Evolutionary conservation across 345 rosid species (phyloP), one percentile per base, ranked within the genome.

Genomic region (Melastoma malabathricum): DNA sequence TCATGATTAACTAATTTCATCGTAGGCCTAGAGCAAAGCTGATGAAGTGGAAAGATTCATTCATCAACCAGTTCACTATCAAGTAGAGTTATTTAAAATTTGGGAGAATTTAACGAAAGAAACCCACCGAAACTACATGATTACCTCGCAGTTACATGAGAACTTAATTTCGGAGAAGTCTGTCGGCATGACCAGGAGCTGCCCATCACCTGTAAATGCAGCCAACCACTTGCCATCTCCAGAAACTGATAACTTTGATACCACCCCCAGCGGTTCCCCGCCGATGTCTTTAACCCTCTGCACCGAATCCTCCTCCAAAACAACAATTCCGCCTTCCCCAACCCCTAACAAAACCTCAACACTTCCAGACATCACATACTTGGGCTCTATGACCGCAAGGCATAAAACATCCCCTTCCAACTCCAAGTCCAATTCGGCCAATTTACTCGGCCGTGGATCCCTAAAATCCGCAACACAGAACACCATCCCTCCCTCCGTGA

Each of bases 381-480:
- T 82, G 3, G 98, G 98, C 64, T 92, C 97, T 34, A 86, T 77
- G 45, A 92, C 84, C 10, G 90, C 86, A 68, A 81, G 50, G 31
- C 93, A 87, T 60, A 65, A 72, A 31, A 31, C 38, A 31, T 31
- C 38, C 38, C 0, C 89, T 85, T 63, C 63, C 56, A 25, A 75
- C 96, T 65, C 72, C 93, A 20, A 57, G 48, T 44, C 73, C 76
- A 0, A 77, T 58, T 84, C 82, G 16, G 88, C 80, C 62, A 88
- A 63, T 69, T 73, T 64, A 58, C 46, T 66, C 9, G 90, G 78
- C 64, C 59, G 71, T 56, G 81, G 73, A 2, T 72, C 76, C 71
- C 78, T 73, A 51, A 87, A 87, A 70, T 92, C 97, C 0, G 86
- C 66, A 4, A 92, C 68, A 44, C 88, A 82, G 52, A 75, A 73